phyloP scores from a whole-genome alignment of 2,329 filamentous ascomycete species.

The Xenoacremonium recifei region DNA sequence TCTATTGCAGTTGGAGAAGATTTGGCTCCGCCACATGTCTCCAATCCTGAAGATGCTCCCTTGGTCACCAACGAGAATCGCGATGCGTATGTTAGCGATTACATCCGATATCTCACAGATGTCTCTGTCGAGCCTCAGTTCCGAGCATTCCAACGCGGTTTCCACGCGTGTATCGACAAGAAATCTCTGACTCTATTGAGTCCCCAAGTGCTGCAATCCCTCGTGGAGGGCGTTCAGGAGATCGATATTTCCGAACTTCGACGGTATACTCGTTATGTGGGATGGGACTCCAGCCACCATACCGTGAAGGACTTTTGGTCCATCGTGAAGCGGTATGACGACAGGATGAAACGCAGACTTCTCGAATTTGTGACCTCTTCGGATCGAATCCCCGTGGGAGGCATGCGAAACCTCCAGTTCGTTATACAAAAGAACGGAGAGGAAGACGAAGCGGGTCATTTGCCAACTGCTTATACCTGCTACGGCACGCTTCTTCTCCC shows the following conservation, averaged over 20 bases:
- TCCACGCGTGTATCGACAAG: slow-evolving; percentile 69
- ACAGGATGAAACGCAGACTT: slow-evolving; percentile 70
- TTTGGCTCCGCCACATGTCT: slow-evolving; percentile 15
- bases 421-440: slow-evolving; percentile 76
- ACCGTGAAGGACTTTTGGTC: slow-evolving; percentile 82
- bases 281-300: slow-evolving; percentile 68
- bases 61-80: slow-evolving; percentile 83
- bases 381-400: slow-evolving; percentile 85
- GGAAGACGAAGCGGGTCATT: slow-evolving; percentile 51
- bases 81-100: slow-evolving; percentile 76
- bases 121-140: slow-evolving; percentile 76
- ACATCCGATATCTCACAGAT: slow-evolving; percentile 79
- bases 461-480: slow-evolving; percentile 91
- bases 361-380: slow-evolving; percentile 95
- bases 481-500: slow-evolving; percentile 87
- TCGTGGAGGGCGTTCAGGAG: slow-evolving; percentile 80
- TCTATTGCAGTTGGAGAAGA: slow-evolving; percentile 34
- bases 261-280: slow-evolving; percentile 73
- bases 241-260: slow-evolving; percentile 77
- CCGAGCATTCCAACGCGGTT: slow-evolving; percentile 77
- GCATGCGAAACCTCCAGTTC: slow-evolving; percentile 79
- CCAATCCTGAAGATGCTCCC: slow-evolving; percentile 53
- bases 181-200: slow-evolving; percentile 72
- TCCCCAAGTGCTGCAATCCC: slow-evolving; percentile 66
- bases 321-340: slow-evolving; percentile 66